Conservation (phyloP, 331 rosid species). For the Arachis monticola region DNA sequence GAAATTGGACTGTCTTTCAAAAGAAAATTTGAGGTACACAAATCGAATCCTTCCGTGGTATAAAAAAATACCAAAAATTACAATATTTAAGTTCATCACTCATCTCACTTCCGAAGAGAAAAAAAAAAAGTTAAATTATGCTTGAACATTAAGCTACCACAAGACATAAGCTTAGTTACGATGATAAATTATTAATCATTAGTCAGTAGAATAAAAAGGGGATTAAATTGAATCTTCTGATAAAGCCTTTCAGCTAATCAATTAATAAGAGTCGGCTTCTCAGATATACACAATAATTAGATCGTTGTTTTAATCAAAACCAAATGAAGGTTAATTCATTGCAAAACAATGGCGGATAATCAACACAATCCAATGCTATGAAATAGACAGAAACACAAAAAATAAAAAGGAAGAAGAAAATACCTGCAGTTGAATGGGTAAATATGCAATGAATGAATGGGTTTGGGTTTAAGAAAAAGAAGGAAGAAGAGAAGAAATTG, state of each 20-base stretch:
- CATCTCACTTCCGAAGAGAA: background rate
- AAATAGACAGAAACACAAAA: background rate
- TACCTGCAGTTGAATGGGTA: constrained; percentile 14
- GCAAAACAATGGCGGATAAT: background rate
- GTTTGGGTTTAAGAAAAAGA: background rate
- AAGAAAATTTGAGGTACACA: too few relatives aligned
- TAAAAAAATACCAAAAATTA: too few relatives aligned
- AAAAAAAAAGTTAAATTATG: background rate
- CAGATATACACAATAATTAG: background rate
- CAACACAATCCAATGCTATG: background rate
- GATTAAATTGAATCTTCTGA: constrained; percentile 11
- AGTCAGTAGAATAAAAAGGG: background rate
- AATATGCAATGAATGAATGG: background rate
- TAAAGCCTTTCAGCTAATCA: background rate
- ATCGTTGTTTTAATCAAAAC: constrained; percentile 13
- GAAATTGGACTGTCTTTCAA: too few relatives aligned
- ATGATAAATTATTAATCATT: constrained; percentile 1
- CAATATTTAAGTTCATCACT: background rate
- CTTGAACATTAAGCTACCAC: background rate
- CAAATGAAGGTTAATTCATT: background rate
- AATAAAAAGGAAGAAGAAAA: background rate
- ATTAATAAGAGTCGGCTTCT: background rate
- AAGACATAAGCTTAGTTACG: background rate
- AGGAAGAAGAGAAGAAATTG: background rate
- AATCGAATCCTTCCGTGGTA: too few relatives aligned